Evolutionary conservation across 306 rosid genomes (phyloP), one percentile per base, ranked within the genome.

Genomic region (Arachis stenosperma): DNA sequence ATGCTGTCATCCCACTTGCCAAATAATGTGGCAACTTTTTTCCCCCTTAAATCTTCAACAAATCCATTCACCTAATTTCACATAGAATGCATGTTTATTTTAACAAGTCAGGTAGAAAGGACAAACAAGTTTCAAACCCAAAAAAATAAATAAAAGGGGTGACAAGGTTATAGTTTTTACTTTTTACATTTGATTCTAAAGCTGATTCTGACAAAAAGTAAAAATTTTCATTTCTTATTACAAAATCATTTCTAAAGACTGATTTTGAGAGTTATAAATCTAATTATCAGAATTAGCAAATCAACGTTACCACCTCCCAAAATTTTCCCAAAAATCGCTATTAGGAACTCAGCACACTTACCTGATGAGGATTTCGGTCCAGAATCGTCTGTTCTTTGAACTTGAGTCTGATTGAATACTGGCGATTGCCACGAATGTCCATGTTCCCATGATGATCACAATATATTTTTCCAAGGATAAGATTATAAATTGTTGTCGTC

Each of bases 341-440:
- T 22, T 22, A 22, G 27, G 27, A 22, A 22, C 27, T 22, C 46
- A 75, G 81, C 33, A 69, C 36, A 40, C 83, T 83, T 86, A 91
- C 99, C 91, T 91, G 99, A 79, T 76, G 99, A 75, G 93, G 97
- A 86, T 94, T 94, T 80, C 99, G 95, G 82, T 94, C 99, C 69
- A 94, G 93, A 81, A 94, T 74, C 12, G 99, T 69, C 68, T 87
- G 99, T 83, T 94, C 99, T 84, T 94, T 94, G 84, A 94, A 94
- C 81, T 87, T 91, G 71, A 94, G 89, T 68, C 75, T 88, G 83
- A 92, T 85, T 17, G 99, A 94, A 81, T 85, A 65, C 67, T 94
- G 89, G 43, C 88, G 90, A 78, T 91, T 94, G 33, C 99, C 99
- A 9, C 85, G 88, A 56, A 94, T 89, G 36, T 88, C 86, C 99